Percentiles rank a stretch among this genome's conserved stretches.
phyloP scores from a whole-genome alignment of 768 basidiomycete species.

The Tulasnella sp. region DNA sequence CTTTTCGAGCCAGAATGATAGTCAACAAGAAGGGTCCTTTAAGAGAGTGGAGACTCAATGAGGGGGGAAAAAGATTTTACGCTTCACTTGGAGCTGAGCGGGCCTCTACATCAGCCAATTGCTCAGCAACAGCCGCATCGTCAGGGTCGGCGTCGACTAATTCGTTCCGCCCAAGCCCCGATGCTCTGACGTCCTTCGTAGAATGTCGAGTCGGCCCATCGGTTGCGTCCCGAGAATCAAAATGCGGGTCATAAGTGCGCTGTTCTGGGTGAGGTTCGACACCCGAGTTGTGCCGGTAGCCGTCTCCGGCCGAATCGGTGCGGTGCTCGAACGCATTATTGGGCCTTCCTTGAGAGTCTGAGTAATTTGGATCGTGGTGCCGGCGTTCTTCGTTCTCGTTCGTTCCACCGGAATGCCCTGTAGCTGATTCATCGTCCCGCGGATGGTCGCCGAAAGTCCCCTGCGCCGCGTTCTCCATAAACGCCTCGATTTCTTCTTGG shows the following conservation, averaged over 20 bases:
- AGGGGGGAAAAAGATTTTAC: background rate
- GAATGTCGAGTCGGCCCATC: background rate
- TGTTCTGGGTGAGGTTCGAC: background rate
- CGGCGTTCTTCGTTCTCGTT: background rate
- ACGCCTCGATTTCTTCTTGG: constrained; percentile 22
- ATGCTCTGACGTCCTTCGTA: background rate
- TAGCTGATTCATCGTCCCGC: background rate
- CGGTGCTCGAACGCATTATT: background rate
- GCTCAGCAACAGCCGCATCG: constrained; percentile 1
- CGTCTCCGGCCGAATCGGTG: background rate
- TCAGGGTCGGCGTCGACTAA: background rate
- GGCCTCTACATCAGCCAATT: background rate
- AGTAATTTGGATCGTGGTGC: background rate
- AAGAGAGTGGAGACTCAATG: background rate
- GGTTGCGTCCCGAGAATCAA: background rate
- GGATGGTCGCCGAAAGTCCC: background rate
- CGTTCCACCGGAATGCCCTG: background rate
- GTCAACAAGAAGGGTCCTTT: background rate
- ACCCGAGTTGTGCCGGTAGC: background rate
- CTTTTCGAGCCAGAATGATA: background rate
- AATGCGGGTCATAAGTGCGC: background rate
- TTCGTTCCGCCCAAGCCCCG: background rate
- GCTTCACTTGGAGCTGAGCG: background rate
- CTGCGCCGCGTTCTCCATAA: constrained; percentile 12
- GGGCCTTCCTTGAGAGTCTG: background rate